A percentile compares a stretch with the other conserved stretches of the same genome.
These are phyloP conservation scores for Terana coerulea DNA, from an alignment of 768 basidiomycete genomes.

Conservation along the genomic window DNA sequence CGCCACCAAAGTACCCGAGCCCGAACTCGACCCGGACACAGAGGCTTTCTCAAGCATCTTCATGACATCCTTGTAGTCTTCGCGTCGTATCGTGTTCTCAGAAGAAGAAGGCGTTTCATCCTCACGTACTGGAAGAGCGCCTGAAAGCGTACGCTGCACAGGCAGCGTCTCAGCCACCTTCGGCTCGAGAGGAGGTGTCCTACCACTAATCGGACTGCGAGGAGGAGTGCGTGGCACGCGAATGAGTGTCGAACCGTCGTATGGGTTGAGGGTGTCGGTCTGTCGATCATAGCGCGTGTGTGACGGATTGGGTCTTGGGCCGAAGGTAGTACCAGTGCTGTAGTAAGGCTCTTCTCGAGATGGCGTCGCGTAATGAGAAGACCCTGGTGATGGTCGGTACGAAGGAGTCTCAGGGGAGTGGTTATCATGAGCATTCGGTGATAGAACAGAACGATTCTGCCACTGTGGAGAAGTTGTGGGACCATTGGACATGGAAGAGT, in stretches of 20 bases:
- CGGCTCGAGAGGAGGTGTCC: constrained; percentile 38
- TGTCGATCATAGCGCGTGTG: constrained; percentile 13
- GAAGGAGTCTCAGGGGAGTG: constrained; percentile 3
- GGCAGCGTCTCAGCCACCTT: constrained; percentile 20
- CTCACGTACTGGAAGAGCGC: constrained; percentile 14
- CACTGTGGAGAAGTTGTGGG: constrained; percentile 31
- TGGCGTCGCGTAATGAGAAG: constrained; percentile 3
- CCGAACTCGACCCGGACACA: not conserved
- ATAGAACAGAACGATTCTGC: constrained; percentile 12
- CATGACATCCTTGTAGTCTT: constrained; percentile 5
- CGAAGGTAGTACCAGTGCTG: constrained; percentile 2
- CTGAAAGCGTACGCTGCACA: constrained; percentile 14
- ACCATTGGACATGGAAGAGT: constrained; percentile 53
- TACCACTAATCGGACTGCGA: constrained; percentile 58
- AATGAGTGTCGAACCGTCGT: not conserved
- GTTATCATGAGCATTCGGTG: constrained; percentile 8
- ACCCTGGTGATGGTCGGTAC: not conserved
- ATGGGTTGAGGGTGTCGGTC: not conserved
- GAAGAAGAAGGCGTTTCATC: constrained; percentile 12
- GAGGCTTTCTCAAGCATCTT: not conserved
- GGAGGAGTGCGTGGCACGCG: constrained; percentile 41
- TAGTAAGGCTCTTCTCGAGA: constrained; percentile 8
- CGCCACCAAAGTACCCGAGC: constrained; percentile 5
- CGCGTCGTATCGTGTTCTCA: constrained; percentile 14
- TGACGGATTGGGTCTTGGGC: constrained; percentile 8